Percentiles rank a stretch among this genome's conserved stretches.
Conservation (phyloP, 768 basidiomycete genomes). For the Boletus barrowsii region DNA sequence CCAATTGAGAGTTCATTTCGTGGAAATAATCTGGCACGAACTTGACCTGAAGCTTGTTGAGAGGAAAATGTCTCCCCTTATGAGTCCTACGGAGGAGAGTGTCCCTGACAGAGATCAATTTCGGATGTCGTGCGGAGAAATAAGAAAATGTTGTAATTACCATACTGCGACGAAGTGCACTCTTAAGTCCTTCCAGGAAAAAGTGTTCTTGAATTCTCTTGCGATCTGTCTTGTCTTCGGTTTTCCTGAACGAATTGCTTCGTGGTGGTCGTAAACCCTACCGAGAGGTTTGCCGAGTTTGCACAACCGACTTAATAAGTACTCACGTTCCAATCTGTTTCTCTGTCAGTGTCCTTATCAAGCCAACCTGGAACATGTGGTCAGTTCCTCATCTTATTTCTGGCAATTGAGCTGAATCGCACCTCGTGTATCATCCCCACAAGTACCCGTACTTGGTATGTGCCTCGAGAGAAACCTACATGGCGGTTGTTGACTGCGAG, state of each 20-base stretch:
- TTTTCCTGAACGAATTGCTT: slow-evolving; percentile 7
- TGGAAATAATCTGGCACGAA: slow-evolving; percentile 44
- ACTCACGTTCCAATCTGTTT: slow-evolving; percentile 18
- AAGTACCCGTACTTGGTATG: slow-evolving; percentile 39
- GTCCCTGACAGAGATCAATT: slow-evolving; percentile 1
- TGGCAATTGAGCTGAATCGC: background rate
- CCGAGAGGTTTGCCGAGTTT: background rate
- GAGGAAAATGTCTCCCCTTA: slow-evolving; percentile 4
- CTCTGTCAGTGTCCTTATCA: slow-evolving; percentile 19
- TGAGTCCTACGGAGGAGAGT: slow-evolving; percentile 9
- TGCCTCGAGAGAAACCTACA: slow-evolving; percentile 42
- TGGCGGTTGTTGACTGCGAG: background rate
- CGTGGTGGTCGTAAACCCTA: slow-evolving; percentile 15
- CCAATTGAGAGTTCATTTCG: slow-evolving; percentile 23
- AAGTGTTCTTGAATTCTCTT: slow-evolving; percentile 40
- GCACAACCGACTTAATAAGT: background rate
- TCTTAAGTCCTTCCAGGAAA: slow-evolving; percentile 16
- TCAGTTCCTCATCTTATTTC: background rate
- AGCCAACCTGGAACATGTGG: background rate
- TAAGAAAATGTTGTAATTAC: background rate
- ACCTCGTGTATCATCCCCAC: slow-evolving; percentile 42
- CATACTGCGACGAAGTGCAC: slow-evolving; percentile 6
- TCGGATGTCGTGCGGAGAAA: background rate
- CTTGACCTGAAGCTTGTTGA: slow-evolving; percentile 30
- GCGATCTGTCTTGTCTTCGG: slow-evolving; percentile 13